A percentile compares a stretch with the other conserved stretches of the same genome.
Conservation (phyloP, 202 grass and related monocot genomes). For the Setaria italica region DNA sequence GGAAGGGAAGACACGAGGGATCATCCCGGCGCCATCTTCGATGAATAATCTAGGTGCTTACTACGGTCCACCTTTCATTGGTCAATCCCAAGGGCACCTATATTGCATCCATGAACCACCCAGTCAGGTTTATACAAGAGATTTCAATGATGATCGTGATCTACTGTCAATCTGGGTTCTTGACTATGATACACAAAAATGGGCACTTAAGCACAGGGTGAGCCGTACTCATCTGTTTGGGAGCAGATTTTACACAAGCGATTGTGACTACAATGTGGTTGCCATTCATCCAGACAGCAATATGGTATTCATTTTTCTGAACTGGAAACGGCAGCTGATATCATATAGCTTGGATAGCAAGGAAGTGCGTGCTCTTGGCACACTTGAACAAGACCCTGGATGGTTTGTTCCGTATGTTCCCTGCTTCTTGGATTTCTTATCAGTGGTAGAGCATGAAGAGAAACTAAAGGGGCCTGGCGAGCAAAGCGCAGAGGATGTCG, state of each 20-base stretch:
- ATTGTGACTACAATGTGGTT: neutral
- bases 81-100: conserved; percentile 15
- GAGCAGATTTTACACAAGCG: neutral
- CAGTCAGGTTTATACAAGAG: neutral
- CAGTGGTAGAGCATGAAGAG: neutral
- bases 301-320: neutral
- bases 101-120: neutral
- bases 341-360: conserved; percentile 23
- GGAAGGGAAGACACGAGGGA: neutral
- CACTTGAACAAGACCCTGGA: neutral
- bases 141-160: neutral
- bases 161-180: conserved; percentile 15
- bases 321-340: neutral
- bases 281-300: conserved; percentile 29
- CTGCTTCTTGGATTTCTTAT: conserved; percentile 3
- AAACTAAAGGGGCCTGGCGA: neutral
- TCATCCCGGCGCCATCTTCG: neutral
- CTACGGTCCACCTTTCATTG: neutral
- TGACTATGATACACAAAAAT: neutral
- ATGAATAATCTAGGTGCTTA: accelerated
- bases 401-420: neutral
- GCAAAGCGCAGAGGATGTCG: neutral
- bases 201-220: conserved; percentile 18
- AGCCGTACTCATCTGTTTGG: neutral
- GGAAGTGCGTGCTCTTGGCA: neutral